phyloP scores from a whole-genome alignment of 257 asterid species.

The Mentha longifolia region DNA sequence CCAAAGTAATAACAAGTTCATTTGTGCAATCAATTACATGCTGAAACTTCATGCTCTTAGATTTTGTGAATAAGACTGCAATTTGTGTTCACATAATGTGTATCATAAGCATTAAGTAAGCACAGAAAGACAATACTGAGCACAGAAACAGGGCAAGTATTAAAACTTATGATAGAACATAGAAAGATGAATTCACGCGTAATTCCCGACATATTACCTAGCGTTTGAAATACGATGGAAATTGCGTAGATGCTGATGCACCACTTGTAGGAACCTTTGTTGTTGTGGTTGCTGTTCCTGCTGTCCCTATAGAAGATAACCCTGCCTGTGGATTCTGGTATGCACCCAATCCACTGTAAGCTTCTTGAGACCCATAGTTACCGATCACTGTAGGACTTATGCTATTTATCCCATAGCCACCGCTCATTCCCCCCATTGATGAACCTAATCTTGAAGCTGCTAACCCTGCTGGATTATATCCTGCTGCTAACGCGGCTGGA shows the following conservation, averaged over 20 bases:
- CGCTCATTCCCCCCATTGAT: constrained; percentile 43
- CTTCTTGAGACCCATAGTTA: constrained; percentile 61
- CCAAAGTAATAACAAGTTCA: not conserved
- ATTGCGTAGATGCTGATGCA: constrained; percentile 38
- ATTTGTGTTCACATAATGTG: not conserved
- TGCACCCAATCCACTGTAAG: constrained; percentile 58
- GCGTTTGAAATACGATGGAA: constrained; percentile 48
- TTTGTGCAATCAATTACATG: not conserved
- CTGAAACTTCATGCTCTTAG: not conserved
- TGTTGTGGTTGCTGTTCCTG: constrained; percentile 39
- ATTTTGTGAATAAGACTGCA: not conserved
- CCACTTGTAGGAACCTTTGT: constrained; percentile 44
- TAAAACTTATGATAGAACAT: not conserved
- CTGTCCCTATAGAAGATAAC: constrained; percentile 43
- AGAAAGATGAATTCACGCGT: not conserved
- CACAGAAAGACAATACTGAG: not conserved
- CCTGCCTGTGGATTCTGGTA: constrained; percentile 50
- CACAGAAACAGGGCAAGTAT: not conserved
- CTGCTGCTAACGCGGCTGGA: constrained; percentile 39
- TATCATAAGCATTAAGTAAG: constrained; percentile 3
- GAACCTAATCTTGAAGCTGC: constrained; percentile 47
- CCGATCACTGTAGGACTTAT: constrained; percentile 51
- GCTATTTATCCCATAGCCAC: constrained; percentile 54
- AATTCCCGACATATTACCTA: constrained; percentile 44
- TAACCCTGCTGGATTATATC: constrained; percentile 39